Percentiles rank a stretch among this genome's conserved stretches.
Evolutionary conservation across 306 rosid species (phyloP).

Genomic region (Castanopsis chinensis): DNA sequence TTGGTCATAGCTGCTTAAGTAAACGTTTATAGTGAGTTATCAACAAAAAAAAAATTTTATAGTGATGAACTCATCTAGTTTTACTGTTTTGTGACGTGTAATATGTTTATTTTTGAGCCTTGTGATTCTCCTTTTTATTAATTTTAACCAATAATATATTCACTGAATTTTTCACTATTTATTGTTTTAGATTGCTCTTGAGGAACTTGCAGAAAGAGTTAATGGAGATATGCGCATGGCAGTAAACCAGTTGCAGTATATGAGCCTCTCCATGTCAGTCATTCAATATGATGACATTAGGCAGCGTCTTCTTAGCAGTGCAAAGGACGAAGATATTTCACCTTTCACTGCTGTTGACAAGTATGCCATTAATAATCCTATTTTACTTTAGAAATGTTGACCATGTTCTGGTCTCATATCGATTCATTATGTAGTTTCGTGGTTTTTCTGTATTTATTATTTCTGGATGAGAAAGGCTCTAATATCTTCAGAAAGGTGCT

Average conservation of each 20-base stretch:
- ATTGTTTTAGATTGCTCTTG: conserved; percentile 76
- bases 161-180: conserved; percentile 3
- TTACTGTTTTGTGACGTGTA: neutral
- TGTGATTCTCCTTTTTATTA: neutral
- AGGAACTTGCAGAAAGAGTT: conserved; percentile 92
- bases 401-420: neutral
- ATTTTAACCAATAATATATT: neutral
- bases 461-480: neutral
- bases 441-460: neutral
- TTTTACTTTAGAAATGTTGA: neutral
- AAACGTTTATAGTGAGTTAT: neutral
- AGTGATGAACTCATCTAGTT: neutral
- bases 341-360: conserved; percentile 97
- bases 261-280: conserved; percentile 89
- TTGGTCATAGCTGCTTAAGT: conserved; percentile 9
- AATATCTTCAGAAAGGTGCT: conserved; percentile 3
- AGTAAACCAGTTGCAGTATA: conserved; percentile 82
- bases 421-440: neutral
- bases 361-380: conserved; percentile 38
- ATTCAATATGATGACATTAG: conserved; percentile 79
- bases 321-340: conserved; percentile 94
- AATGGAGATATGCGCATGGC: conserved; percentile 99
- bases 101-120: neutral
- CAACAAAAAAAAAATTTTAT: neutral
- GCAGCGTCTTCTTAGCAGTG: conserved; percentile 69